Conservation (phyloP, 352 stramenopile species). For the Globisporangium apiculatum region DNA sequence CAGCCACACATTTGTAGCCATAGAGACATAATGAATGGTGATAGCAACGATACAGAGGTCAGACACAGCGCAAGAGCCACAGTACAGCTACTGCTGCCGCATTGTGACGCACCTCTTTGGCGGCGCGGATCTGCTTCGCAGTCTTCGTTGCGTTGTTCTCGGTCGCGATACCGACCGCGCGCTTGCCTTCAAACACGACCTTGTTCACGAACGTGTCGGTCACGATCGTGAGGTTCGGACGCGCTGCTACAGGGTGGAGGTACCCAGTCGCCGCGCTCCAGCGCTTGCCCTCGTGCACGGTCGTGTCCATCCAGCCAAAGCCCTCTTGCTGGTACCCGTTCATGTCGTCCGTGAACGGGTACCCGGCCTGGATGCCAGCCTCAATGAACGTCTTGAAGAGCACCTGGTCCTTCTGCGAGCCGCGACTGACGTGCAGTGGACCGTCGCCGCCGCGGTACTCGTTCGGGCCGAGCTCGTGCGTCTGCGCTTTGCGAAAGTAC, state of each 20-base stretch:
- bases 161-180: conserved; percentile 64
- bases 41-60: background rate
- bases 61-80: background rate
- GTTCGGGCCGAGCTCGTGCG: conserved; percentile 63
- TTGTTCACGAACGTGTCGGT: conserved; percentile 84
- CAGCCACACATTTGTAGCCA: too few species aligned
- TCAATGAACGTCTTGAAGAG: conserved; percentile 90
- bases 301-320: conserved; percentile 90
- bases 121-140: conserved; percentile 38
- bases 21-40: too few species aligned
- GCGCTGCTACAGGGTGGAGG: conserved; percentile 54
- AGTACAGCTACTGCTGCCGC: background rate
- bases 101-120: conserved; percentile 49
- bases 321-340: conserved; percentile 87
- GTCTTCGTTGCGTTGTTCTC: conserved; percentile 59
- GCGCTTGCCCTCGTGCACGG: conserved; percentile 68
- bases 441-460: conserved; percentile 81
- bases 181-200: conserved; percentile 77
- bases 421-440: conserved; percentile 69
- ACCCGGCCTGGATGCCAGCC: conserved; percentile 76
- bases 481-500: conserved; percentile 86
- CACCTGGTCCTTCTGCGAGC: conserved; percentile 73
- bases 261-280: conserved; percentile 80
- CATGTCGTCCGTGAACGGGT: conserved; percentile 86
- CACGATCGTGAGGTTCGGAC: conserved; percentile 65